phyloP scores from a whole-genome alignment of 495 filamentous ascomycete genomes.

The Xylaria flabelliformis region DNA sequence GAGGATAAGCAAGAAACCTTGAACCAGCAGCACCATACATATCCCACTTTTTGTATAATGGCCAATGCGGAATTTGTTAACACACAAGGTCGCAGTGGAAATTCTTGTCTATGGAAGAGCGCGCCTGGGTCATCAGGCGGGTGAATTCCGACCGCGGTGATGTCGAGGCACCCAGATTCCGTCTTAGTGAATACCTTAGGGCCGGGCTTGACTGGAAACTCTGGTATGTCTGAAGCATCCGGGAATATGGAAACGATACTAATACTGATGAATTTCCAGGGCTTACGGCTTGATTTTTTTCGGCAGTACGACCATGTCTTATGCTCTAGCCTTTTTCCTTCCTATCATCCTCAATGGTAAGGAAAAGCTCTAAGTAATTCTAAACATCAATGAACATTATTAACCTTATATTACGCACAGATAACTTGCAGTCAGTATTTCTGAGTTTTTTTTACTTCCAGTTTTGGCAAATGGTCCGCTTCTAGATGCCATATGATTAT shows the following conservation, averaged over 20 bases:
- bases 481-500: no score
- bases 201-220: constrained; percentile 60
- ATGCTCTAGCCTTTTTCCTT: constrained; percentile 67
- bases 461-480: no score
- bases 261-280: constrained; percentile 21
- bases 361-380: no score
- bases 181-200: constrained; percentile 52
- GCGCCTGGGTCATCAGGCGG: constrained; percentile 58
- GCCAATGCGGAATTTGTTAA: background rate
- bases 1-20: background rate
- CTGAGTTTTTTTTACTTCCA: no score
- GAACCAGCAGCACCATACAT: background rate
- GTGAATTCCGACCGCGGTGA: constrained; percentile 65
- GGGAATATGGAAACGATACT: constrained; percentile 38
- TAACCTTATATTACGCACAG: no score
- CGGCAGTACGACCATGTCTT: constrained; percentile 61
- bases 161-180: constrained; percentile 56
- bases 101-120: constrained; percentile 58
- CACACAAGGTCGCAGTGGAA: constrained; percentile 40
- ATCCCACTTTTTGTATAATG: background rate
- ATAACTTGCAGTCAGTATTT: no score
- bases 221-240: constrained; percentile 50
- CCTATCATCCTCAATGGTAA: background rate
- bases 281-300: constrained; percentile 61
- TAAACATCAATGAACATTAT: no score